phyloP scores from a whole-genome alignment of 768 basidiomycete genomes.

The Tricholoma flavovirens region DNA sequence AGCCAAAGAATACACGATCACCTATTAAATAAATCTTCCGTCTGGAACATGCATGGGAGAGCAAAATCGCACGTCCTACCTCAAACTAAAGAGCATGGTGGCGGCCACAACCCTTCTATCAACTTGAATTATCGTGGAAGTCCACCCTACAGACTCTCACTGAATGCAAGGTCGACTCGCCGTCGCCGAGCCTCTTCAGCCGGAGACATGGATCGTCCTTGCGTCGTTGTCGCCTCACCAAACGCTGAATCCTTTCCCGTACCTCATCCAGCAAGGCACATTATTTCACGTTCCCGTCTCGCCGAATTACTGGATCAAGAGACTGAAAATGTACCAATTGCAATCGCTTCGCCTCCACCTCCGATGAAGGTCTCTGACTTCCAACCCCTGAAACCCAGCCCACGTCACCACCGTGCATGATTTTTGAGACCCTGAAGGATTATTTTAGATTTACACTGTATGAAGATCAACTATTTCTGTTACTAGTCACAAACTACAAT shows the following conservation, averaged over 20 bases:
- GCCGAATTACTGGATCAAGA: conserved; percentile 17
- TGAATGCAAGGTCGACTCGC: conserved; percentile 10
- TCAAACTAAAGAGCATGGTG: conserved; percentile 4
- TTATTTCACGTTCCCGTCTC: conserved; percentile 21
- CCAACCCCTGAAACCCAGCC: conserved; percentile 13
- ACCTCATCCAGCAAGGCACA: conserved; percentile 15
- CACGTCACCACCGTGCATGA: conserved; percentile 7
- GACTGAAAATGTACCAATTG: neutral
- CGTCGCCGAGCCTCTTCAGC: conserved; percentile 44
- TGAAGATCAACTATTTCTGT: neutral
- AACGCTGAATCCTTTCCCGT: neutral
- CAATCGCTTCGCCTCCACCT: neutral
- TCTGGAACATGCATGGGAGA: conserved; percentile 24
- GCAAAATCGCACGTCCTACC: conserved; percentile 21
- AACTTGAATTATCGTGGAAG: conserved; percentile 13
- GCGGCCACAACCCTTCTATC: neutral
- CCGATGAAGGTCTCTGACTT: neutral
- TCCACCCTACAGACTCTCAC: neutral
- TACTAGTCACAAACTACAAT: no score
- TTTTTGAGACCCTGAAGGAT: neutral
- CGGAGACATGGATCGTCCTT: conserved; percentile 27
- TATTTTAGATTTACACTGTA: neutral
- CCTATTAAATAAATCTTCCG: neutral
- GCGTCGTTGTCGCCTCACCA: conserved; percentile 1
- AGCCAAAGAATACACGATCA: neutral